Evolutionary conservation across 2,329 filamentous ascomycete genomes (phyloP), one percentile per base, ranked within the genome.

Genomic region (Catunica adiposa): DNA sequence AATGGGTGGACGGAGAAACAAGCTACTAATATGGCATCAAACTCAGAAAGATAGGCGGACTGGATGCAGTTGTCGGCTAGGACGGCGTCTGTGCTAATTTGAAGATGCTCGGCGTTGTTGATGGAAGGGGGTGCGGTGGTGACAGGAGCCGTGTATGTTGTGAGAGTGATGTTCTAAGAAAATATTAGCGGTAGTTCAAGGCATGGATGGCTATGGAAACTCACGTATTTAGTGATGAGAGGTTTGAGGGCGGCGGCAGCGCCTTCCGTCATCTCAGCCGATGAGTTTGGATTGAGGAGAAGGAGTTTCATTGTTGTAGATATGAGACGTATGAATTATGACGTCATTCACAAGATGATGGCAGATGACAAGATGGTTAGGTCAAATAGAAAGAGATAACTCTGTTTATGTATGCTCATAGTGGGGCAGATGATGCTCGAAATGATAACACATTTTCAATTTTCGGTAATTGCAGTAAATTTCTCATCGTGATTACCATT

Each of bases 1-100:
- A 96, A 75, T 0, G 84, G 81, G 64, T 96, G 89, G 1, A 84
- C 80, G 58, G 86, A 92, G 70, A 87, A 97, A 70, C 90, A 96
- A 20, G 89, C 89, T 1, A 96, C 77, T 0, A 96, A 75, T 4
- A 52, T 82, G n/a, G 76, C 88, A 64, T 92, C 82, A 66, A 86
- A 80, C 15, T 20, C 20, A 31, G 26, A 25, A 1, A 58, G 40
- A 31, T 40, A 55, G 15, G 25, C 31, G n/a, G 7, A 11, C 9
- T 29, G 8, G 3, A 14, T 4, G 26, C 68, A 62, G 1, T 76
- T 65, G 58, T 79, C 71, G 1, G 72, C 69, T 15, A 83, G 69
- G 53, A 86, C 85, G 56, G 79, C 75, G 1, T 75, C 64, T 1
- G 80, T 76, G 61, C 84, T 89, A 53, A 71, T 66, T 1, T 70